Percentiles rank a stretch among this genome's conserved stretches.
These are phyloP conservation scores for Umbilicus rupestris DNA, from an alignment of 164 flowering plant genomes.

Conservation along the genomic window DNA sequence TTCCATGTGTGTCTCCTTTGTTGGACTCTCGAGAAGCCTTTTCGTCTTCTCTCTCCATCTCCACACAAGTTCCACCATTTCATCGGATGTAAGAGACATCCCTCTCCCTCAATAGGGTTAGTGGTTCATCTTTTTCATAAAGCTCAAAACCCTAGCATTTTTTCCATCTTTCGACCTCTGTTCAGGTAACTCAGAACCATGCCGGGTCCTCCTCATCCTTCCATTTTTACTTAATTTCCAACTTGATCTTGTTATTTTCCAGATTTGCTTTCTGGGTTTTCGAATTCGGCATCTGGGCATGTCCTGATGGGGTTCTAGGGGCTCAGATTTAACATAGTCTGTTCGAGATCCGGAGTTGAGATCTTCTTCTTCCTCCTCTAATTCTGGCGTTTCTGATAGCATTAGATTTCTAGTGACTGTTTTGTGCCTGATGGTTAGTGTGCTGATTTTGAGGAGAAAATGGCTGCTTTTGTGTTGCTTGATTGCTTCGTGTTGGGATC, in stretches of 20 bases:
- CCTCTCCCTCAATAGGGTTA: not conserved
- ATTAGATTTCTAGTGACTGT: not conserved
- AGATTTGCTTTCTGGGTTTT: conserved; percentile 6
- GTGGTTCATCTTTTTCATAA: not conserved
- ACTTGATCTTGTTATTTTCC: not conserved
- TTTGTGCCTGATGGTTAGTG: not conserved
- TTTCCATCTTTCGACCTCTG: not conserved
- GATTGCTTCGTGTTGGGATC: not conserved
- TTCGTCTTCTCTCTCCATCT: not conserved
- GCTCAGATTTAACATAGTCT: not conserved
- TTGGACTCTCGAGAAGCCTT: not conserved
- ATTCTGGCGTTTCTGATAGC: not conserved
- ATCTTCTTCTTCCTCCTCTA: not conserved
- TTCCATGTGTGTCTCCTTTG: not conserved
- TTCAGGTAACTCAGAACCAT: not conserved
- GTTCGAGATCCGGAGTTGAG: not conserved
- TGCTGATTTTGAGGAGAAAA: not conserved
- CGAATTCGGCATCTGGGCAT: not conserved
- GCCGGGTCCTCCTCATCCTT: not conserved
- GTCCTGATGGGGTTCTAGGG: not conserved
- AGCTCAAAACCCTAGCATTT: not conserved
- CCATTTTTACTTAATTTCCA: no score
- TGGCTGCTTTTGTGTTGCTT: not conserved
- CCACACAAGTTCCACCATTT: not conserved
- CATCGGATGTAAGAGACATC: not conserved